These are phyloP conservation scores for Peronospora tabacina DNA, from an alignment of 352 stramenopile species.

Conservation along the genomic window DNA sequence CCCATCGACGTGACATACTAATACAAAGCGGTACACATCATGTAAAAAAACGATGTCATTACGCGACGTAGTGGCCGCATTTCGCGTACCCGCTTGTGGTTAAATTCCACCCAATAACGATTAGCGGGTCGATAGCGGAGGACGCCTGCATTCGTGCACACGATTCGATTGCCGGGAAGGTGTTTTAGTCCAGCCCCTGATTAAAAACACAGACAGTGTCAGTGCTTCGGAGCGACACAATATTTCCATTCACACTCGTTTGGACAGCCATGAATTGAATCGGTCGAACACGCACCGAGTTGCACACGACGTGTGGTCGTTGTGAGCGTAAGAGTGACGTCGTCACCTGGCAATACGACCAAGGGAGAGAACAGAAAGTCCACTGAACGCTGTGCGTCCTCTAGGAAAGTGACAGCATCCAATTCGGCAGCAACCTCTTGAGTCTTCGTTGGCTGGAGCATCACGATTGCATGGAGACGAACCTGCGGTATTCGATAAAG, in stretches of 20 bases:
- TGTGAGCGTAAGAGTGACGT: conserved; percentile 70
- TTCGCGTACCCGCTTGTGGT: conserved; percentile 70
- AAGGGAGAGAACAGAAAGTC: conserved; percentile 70
- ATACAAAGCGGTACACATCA: not conserved
- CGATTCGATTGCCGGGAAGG: conserved; percentile 44
- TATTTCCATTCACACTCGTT: no score
- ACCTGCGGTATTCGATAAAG: conserved; percentile 21
- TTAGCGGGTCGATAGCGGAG: conserved; percentile 82
- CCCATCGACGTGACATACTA: conserved; percentile 73
- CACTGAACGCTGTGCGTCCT: conserved; percentile 65
- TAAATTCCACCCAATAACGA: conserved; percentile 86
- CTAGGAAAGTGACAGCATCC: conserved; percentile 51
- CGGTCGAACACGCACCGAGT: conserved; percentile 34
- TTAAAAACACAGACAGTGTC: not conserved
- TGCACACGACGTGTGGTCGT: conserved; percentile 63
- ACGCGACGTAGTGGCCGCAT: not conserved
- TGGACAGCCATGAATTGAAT: no score
- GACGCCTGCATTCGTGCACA: conserved; percentile 77
- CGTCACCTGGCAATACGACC: conserved; percentile 68
- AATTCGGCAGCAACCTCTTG: conserved; percentile 28
- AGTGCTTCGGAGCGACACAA: no score
- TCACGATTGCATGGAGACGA: conserved; percentile 16
- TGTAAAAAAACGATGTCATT: not conserved
- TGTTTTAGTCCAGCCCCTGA: conserved; percentile 59
- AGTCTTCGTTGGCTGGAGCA: conserved; percentile 44